Evolutionary conservation across 306 rosid species (phyloP), one percentile per base, ranked within the genome.

Genomic region (Cucurbita maxima): DNA sequence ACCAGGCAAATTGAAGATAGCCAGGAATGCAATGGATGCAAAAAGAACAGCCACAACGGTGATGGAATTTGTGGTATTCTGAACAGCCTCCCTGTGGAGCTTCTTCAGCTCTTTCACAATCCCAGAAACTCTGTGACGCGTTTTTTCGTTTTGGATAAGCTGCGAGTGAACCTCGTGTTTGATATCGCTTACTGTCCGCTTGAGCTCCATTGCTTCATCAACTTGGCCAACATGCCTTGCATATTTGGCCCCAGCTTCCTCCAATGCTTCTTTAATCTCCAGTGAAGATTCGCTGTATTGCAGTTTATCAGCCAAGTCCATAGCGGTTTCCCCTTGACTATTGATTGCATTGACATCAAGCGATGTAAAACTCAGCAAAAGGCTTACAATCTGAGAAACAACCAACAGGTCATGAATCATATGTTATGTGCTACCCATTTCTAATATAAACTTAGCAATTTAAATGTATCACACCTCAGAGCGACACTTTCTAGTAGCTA

Each of bases 1-100:
- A n/a, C 99, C 99, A 10, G 97, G 99, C 79, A 94, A 81, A 84
- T 91, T 94, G 82, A 94, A 94, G 58, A 94, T 87, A 11, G 99
- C 97, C 83, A 94, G 79, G 88, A 94, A 94, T 51, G 97, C 99
- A 75, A 94, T 91, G 0, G 99, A 94, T 54, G 97, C 99, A 43
- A 94, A 91, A 52, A 94, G 97, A 38, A 89, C 95, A 58, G 99
- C 99, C 20, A 91, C 97, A 0, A 94, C 78, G 7, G 99, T 94
- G 76, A 91, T 83, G 15, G 88, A 94, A 70, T 94, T 85, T 51
- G 85, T 94, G 77, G 99, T 91, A 86, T 81, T 89, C 74, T 89
- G 97, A 60, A 94, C 99, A 38, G 97, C 99, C 78, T 94, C 95
- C 78, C 97, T 84, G 50, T 94, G 99, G 73, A 94, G 87, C 79